Conservation (phyloP, 768 basidiomycete genomes). For the Tubosaeta sp. region DNA sequence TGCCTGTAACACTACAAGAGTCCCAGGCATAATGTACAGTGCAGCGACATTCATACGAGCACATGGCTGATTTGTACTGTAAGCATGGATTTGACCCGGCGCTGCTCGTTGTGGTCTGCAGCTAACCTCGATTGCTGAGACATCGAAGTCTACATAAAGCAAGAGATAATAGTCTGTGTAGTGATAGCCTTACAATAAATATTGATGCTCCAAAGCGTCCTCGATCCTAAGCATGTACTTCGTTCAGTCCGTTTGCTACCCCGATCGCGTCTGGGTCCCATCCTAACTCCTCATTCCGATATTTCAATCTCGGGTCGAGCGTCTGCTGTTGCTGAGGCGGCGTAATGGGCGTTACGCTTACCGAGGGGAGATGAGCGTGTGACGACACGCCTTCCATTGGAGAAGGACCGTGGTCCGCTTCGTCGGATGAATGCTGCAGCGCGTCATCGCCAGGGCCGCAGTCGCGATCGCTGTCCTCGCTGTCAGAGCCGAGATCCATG, state of each 20-base stretch:
- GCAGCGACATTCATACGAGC: too few species aligned
- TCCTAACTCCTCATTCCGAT: slow-evolving; percentile 27
- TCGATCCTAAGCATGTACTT: slow-evolving; percentile 10
- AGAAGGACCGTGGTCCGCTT: slow-evolving; percentile 26
- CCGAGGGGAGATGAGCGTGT: slow-evolving; percentile 23
- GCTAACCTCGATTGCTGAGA: neutral
- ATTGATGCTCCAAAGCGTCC: neutral
- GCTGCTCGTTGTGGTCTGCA: neutral
- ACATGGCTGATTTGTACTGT: too few species aligned
- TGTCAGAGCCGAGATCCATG: slow-evolving; percentile 41
- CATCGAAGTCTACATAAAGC: neutral
- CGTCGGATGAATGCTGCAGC: slow-evolving; percentile 27
- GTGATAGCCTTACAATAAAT: slow-evolving; percentile 21
- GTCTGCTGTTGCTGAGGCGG: slow-evolving; percentile 22
- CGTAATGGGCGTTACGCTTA: slow-evolving; percentile 30
- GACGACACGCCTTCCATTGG: slow-evolving; percentile 32
- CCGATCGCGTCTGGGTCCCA: slow-evolving; percentile 22
- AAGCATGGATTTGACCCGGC: too few species aligned
- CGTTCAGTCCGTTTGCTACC: slow-evolving; percentile 14
- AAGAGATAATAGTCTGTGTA: neutral
- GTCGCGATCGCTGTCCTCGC: slow-evolving; percentile 25
- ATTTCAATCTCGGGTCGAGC: slow-evolving; percentile 29
- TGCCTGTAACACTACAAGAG: too few species aligned
- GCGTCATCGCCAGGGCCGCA: slow-evolving; percentile 9
- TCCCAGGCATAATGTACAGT: too few species aligned